Evolutionary conservation across 768 basidiomycete species (phyloP), one percentile per base, ranked within the genome.

Genomic region (Agaricus subrufescens): DNA sequence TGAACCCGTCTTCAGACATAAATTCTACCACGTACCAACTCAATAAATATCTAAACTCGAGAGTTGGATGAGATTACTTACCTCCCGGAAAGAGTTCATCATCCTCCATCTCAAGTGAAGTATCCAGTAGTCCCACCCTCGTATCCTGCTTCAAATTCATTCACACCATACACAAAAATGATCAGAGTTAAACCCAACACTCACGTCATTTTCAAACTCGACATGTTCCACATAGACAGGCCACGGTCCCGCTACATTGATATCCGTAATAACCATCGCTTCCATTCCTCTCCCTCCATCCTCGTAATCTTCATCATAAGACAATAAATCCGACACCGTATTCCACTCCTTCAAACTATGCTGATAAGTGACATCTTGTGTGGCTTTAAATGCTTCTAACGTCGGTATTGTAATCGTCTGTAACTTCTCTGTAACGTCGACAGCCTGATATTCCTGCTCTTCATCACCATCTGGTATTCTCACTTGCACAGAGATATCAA

Each of bases 401-500:
- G 86, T 83, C 2, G 86, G 82, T 12, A 98, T 77, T 4, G 76
- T 68, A 12, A 95, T 65, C 9, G 90, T 87, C 57, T 78, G 80
- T 46, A 90, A 71, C 0, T 79, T 78, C 65, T 96, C 94, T 56
- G 78, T 83, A 63, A 62, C 71, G 61, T 68, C 74, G 39, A 66
- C 63, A 30, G 65, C 62, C 30, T 65, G 61, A 25, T 62, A 50
- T 55, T 66, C 60, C 29, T 65, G 66, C 19, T 64, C 67, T 9
- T 60, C 49, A 26, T 54, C 56, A 8, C 58, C 59, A 5, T 65
- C 63, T 15, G 53, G 60, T 54, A 78, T 65, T 25, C 73, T 75
- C 8, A 91, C 86, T 54, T 86, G 87, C 37, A 95, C 72, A 0
- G 92, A 94, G 37, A 96, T 73, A 65, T 97, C 94, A 52, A 97